A percentile compares a stretch with the other conserved stretches of the same genome.
Conservation (phyloP, 169 alveolate genomes). For the Eimeria zaria region DNA sequence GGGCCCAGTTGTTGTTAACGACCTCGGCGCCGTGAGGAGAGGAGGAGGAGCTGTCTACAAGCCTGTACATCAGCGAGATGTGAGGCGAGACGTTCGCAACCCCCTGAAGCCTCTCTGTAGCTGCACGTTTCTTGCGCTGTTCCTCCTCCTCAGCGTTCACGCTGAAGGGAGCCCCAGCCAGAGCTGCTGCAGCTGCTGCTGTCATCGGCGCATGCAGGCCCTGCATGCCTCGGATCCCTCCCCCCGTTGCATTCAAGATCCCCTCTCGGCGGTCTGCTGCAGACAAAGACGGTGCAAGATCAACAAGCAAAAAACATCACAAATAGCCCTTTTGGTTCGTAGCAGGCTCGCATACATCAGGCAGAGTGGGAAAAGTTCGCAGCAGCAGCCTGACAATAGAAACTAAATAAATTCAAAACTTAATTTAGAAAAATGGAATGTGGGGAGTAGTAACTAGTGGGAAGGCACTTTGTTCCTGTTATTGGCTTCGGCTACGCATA, state of each 20-base stretch:
- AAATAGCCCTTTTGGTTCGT: too few relatives aligned
- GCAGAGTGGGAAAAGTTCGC: too few relatives aligned
- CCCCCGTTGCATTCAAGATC: background rate
- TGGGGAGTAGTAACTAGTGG: too few relatives aligned
- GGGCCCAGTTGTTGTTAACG: background rate
- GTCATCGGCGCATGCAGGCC: slow-evolving; percentile 40
- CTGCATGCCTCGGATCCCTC: background rate
- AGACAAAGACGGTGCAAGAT: background rate
- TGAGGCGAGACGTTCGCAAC: slow-evolving; percentile 51
- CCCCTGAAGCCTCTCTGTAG: slow-evolving; percentile 51
- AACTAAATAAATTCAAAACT: too few relatives aligned
- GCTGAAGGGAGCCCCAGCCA: slow-evolving; percentile 16
- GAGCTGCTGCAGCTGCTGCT: slow-evolving; percentile 59
- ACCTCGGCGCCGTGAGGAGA: background rate
- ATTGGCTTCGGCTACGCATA: background rate
- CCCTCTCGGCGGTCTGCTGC: slow-evolving; percentile 41
- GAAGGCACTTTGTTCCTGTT: background rate
- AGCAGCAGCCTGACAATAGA: too few relatives aligned
- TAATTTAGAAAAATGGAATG: too few relatives aligned
- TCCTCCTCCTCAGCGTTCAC: slow-evolving; percentile 13
- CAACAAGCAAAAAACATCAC: background rate
- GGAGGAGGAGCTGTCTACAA: slow-evolving; percentile 9
- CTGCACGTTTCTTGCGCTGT: slow-evolving; percentile 19
- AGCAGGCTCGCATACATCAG: too few relatives aligned
- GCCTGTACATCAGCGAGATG: slow-evolving; percentile 58